A percentile compares a stretch with the other conserved stretches of the same genome.
Evolutionary conservation across 78 protist genomes (phyloP).

Genomic region (Reticulomyxa filosa): DNA sequence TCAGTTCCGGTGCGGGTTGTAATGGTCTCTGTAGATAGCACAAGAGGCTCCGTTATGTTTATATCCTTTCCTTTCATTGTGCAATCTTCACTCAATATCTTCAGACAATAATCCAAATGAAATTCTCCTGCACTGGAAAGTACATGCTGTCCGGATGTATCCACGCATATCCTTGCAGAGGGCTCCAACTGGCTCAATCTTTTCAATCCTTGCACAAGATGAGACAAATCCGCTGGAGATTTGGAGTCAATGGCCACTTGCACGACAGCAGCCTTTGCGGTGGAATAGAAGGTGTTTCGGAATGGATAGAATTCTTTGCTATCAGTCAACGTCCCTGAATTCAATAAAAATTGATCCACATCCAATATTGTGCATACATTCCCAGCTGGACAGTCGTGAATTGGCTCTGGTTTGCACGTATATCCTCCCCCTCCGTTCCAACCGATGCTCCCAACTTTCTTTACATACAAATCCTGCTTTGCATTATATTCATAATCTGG

Average conservation of each 20-base stretch:
- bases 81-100: slow-evolving; percentile 16
- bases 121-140: slow-evolving; percentile 40
- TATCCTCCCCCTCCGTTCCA: too few relatives aligned
- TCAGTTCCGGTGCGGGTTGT: neutral
- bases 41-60: slow-evolving; percentile 26
- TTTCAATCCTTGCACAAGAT: slow-evolving; percentile 9
- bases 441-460: slow-evolving; percentile 16
- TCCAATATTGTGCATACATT: slow-evolving; percentile 86
- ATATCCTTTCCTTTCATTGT: slow-evolving; percentile 4
- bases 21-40: slow-evolving; percentile 34
- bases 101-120: slow-evolving; percentile 28
- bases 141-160: slow-evolving; percentile 37
- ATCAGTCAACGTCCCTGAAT: slow-evolving; percentile 90
- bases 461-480: slow-evolving; percentile 9
- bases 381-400: too few relatives aligned
- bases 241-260: slow-evolving; percentile 94
- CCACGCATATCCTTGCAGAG: too few relatives aligned
- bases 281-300: slow-evolving; percentile 63
- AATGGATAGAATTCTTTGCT: slow-evolving; percentile 47
- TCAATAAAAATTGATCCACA: slow-evolving; percentile 89
- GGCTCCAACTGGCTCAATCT: neutral
- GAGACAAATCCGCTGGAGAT: slow-evolving; percentile 42
- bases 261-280: slow-evolving; percentile 97
- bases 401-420: too few relatives aligned
- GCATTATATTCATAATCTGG: slow-evolving; percentile 57